Base-by-base conservation (phyloP, 2,329 filamentous ascomycete genomes). In the Ophiocordyceps australis region DNA sequence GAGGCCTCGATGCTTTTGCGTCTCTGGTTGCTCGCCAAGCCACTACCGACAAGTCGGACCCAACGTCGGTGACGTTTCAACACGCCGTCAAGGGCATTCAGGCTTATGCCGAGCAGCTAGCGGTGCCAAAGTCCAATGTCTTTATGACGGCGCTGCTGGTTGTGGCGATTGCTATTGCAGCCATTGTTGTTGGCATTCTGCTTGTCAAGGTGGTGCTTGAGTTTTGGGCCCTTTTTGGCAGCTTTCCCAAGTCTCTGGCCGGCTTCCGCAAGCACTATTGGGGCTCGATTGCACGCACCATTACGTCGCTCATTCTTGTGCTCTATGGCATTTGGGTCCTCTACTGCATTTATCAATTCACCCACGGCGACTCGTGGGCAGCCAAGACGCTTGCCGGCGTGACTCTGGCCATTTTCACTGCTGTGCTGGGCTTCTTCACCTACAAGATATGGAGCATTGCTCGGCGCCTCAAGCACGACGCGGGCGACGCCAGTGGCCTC, bases 321-420 rank as follows among this genome's bases (percentile, higher is more conserved):
- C 67, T 95, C 3, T 98, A 95, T 52, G 82, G 89, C 33, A 69
- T 93, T 32, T 95, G 89, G 89, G 81, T 83, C 1, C 57, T 95
- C 22, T 95, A 93, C 54, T 95, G 86, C 48, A 68, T 98, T 34
- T 95, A 86, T 50, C 89, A 98, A 46, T 93, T 95, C 51, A 89
- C 77, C 2, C 67, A 74, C 22, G 85, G 86, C 31, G 89, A 95
- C 50, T 95, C 86, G 0, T 94, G 85, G 85, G 82, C 77, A 7
- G 85, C 83, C 23, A 89, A 91, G 49, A 38, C 65, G 1, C 70
- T 95, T 15, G 89, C 89, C 11, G 86, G 63, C 31, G 55, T 92
- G 12, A 93, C 83, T 0, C 64, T 95, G 3, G 69, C 50, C 3
- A 41, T 85, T 5, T 95, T 95, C 46, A 94, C 86, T 0, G 70